Evolutionary conservation across 2,329 filamentous ascomycete genomes (phyloP).

Genomic region (Gnomoniopsis smithogilvyi): DNA sequence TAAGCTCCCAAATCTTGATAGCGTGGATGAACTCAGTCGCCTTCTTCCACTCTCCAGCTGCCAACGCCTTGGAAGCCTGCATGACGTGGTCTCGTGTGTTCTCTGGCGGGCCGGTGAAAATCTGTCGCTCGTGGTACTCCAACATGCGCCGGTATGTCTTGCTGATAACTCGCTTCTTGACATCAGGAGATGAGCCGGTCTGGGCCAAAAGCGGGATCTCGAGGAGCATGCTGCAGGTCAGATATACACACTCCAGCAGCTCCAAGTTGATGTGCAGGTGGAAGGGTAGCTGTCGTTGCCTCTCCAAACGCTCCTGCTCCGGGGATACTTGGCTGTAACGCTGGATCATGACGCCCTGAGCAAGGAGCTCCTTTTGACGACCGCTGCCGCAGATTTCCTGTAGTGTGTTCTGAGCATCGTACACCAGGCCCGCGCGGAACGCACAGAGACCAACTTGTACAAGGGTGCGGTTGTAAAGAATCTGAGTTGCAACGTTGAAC

Average conservation of each 20-base stretch:
- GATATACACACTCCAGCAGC: conserved; percentile 94
- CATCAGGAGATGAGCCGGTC: conserved; percentile 91
- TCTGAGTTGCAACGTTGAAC: conserved; percentile 96
- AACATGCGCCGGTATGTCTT: conserved; percentile 99
- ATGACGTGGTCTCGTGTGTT: conserved; percentile 99
- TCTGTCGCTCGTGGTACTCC: conserved; percentile 98
- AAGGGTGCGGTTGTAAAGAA: conserved; percentile 96
- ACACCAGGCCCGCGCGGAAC: conserved; percentile 94
- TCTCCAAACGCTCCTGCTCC: conserved; percentile 95
- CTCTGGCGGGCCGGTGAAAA: conserved; percentile 97
- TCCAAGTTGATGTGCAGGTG: conserved; percentile 99
- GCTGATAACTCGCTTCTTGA: conserved; percentile 97
- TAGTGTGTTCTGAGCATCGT: conserved; percentile 95
- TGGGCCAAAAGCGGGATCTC: conserved; percentile 97
- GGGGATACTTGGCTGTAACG: conserved; percentile 94
- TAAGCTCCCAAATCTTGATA: conserved; percentile 99
- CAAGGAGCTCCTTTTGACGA: conserved; percentile 94
- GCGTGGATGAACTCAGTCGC: conserved; percentile 88
- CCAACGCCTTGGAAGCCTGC: conserved; percentile 96
- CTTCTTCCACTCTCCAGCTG: conserved; percentile 98
- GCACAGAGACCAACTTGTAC: conserved; percentile 98
- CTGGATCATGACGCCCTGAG: conserved; percentile 98
- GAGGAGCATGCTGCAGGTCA: conserved; percentile 98
- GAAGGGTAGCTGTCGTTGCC: conserved; percentile 96
- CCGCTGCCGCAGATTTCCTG: conserved; percentile 98